Evolutionary conservation across 164 flowering plant genomes (phyloP), one percentile per base, ranked within the genome.

Genomic region (Chimonanthus praecox): DNA sequence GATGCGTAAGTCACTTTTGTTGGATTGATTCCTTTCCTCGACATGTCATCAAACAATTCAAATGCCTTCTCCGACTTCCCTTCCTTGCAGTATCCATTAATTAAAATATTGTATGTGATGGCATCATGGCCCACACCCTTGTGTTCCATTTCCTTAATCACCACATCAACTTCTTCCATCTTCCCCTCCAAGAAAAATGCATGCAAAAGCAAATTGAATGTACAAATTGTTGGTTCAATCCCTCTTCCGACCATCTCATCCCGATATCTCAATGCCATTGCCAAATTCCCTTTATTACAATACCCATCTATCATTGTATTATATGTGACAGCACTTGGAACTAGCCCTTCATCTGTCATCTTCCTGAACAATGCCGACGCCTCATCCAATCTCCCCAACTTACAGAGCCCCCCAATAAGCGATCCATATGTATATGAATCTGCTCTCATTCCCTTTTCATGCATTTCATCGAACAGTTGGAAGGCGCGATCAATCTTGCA

Each of bases 61-160:
- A 94, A 87, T 16, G 98, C 93, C 76, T 85, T 88, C 80, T 76
- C 80, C 2, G 77, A 88, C 76, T 88, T 77, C 49, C 88, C 88
- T 73, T 86, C 83, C 76, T 82, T 85, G 78, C 92, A 87, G 72
- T 87, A 87, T 62, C 97, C 92, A 79, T 89, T 90, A 51, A 94
- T 89, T 83, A 92, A 75, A 67, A 88, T 90, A 84, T 92, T 92
- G 76, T 88, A 94, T 5, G 97, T 94, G 33, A 94, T 76, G 15
- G 71, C 79, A 82, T 94, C 92, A 16, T 84, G 85, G 67, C 10
- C 66, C 18, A 90, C 20, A 2, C 82, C 85, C 73, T 81, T 86
- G 51, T 75, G 81, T 58, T 64, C 71, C 93, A 90, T 90, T 76
- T 94, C 96, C 79, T 84, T 79, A 3, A 88, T 71, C 93, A 90